Evolutionary conservation across 2,329 filamentous ascomycete genomes (phyloP).

Genomic region (Diaporthe ilicicola): DNA sequence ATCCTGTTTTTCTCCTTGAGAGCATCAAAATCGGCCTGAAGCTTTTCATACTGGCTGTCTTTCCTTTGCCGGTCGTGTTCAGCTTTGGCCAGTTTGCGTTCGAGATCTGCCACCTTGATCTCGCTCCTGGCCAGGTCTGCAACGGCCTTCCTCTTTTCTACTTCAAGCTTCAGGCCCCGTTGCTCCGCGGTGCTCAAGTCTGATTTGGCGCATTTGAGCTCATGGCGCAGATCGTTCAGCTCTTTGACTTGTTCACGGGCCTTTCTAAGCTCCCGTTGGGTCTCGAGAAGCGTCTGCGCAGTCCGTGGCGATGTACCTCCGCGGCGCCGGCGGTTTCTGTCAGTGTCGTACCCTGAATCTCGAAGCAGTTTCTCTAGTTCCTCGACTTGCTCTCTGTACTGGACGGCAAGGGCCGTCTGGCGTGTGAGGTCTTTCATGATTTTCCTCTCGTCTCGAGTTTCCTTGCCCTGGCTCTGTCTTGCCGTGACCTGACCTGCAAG

Average conservation of each 20-base stretch:
- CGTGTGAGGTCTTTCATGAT: conserved; percentile 63
- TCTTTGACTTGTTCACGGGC: conserved; percentile 64
- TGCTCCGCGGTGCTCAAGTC: conserved; percentile 59
- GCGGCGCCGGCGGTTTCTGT: conserved; percentile 44
- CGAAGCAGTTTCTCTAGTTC: conserved; percentile 63
- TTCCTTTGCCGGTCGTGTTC: conserved; percentile 38
- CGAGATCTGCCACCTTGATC: conserved; percentile 41
- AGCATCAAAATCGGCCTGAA: conserved; percentile 59
- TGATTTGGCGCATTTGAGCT: conserved; percentile 61
- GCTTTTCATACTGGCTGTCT: conserved; percentile 46
- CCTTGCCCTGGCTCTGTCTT: conserved; percentile 46
- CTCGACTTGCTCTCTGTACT: conserved; percentile 67
- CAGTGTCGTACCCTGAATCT: conserved; percentile 45
- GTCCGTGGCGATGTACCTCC: conserved; percentile 57
- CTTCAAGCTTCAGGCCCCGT: conserved; percentile 47
- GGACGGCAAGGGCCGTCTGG: conserved; percentile 64
- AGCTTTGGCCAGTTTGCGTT: conserved; percentile 38
- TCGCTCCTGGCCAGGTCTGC: conserved; percentile 41
- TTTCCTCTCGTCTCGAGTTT: conserved; percentile 53
- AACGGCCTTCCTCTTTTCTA: conserved; percentile 46
- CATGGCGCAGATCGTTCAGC: conserved; percentile 58
- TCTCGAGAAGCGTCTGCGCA: conserved; percentile 61
- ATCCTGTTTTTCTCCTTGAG: conserved; percentile 65
- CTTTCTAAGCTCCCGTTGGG: conserved; percentile 61
- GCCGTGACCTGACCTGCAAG: conserved; percentile 65